Conservation (phyloP, 2,329 filamentous ascomycete species). For the Chaetoscypha palmicola region DNA sequence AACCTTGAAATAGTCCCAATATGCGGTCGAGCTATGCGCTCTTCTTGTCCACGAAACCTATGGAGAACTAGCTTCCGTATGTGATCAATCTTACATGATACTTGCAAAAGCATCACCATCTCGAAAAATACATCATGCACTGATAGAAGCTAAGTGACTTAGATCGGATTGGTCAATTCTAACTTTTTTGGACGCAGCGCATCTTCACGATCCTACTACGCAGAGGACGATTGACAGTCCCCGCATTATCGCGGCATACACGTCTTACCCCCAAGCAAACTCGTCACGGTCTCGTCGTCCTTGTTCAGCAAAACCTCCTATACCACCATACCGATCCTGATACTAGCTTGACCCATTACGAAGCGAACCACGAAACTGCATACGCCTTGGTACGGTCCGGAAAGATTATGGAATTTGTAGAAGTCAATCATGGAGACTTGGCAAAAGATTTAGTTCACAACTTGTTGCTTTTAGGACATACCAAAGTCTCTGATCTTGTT, state of each 20-base stretch:
- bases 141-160: too few species aligned
- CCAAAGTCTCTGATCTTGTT: constrained; percentile 62
- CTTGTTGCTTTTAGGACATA: constrained; percentile 70
- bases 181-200: constrained; percentile 49
- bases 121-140: too few species aligned
- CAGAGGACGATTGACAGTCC: constrained; percentile 68
- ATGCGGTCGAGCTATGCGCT: constrained; percentile 80
- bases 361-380: constrained; percentile 71
- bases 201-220: constrained; percentile 75
- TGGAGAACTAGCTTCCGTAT: constrained; percentile 86
- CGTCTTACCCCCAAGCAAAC: constrained; percentile 68
- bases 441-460: constrained; percentile 70
- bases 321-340: constrained; percentile 62
- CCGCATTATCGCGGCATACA: constrained; percentile 63
- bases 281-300: constrained; percentile 72
- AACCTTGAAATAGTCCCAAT: constrained; percentile 49
- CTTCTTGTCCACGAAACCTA: constrained; percentile 84
- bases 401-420: constrained; percentile 71
- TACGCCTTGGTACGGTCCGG: constrained; percentile 78
- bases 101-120: too few species aligned
- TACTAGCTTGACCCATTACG: constrained; percentile 65
- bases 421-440: constrained; percentile 65
- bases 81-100: constrained; percentile 34
- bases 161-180: constrained; percentile 7
- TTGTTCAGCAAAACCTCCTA: constrained; percentile 83